Evolutionary conservation across 2,329 filamentous ascomycete species (phyloP).

Genomic region (Helicocarpus griseus): DNA sequence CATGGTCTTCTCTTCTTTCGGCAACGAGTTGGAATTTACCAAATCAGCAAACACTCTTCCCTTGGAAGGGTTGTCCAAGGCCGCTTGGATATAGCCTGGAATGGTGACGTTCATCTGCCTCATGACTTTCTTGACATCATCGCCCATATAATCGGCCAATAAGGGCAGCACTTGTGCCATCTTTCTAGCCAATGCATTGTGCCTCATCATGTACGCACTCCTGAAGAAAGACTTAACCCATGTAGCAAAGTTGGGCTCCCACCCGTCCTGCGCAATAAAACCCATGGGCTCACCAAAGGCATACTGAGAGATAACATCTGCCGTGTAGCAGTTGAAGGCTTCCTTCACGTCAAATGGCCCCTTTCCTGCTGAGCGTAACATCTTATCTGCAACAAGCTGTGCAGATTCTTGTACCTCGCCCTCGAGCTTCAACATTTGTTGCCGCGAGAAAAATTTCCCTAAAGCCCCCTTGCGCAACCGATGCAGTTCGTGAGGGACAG

Average conservation of each 20-base stretch:
- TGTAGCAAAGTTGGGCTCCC: constrained; percentile 30
- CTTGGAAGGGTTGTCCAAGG: constrained; percentile 16
- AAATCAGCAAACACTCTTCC: constrained; percentile 21
- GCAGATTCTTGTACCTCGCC: constrained; percentile 5
- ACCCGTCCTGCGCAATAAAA: constrained; percentile 23
- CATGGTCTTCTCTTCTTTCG: constrained; percentile 11
- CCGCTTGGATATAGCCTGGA: constrained; percentile 16
- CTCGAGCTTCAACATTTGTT: constrained; percentile 5
- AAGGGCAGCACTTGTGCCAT: constrained; percentile 13
- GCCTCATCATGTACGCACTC: constrained; percentile 26
- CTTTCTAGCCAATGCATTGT: constrained; percentile 21
- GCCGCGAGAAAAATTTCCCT: constrained; percentile 18
- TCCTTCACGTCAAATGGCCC: constrained; percentile 11
- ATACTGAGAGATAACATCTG: constrained; percentile 14
- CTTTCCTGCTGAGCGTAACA: constrained; percentile 12
- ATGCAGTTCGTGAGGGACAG: constrained; percentile 19
- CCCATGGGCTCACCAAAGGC: constrained; percentile 26
- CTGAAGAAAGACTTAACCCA: constrained; percentile 25
- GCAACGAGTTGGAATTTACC: constrained; percentile 15
- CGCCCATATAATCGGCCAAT: constrained; percentile 14
- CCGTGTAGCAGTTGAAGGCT: constrained; percentile 13
- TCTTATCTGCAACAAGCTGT: constrained; percentile 2
- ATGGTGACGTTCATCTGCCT: constrained; percentile 19
- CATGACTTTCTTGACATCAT: constrained; percentile 17
- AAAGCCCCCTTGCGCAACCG: constrained; percentile 16